These are phyloP conservation scores for Hypoxylon sp. DNA, from an alignment of 2,329 filamentous ascomycete species.

Conservation along the genomic window DNA sequence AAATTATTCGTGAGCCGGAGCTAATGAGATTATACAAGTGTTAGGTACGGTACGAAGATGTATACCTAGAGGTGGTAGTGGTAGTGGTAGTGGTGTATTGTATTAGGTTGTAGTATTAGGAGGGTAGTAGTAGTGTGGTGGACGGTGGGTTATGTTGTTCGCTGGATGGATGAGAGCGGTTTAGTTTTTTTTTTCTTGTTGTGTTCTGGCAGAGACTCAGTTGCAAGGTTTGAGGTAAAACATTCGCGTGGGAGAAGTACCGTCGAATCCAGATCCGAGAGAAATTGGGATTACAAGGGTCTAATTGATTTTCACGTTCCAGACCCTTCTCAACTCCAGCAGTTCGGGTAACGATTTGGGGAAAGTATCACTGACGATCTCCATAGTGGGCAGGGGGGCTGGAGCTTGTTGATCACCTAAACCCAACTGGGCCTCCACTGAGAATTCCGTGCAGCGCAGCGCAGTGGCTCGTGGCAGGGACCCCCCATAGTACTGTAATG, in stretches of 20 bases:
- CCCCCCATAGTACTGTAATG: slow-evolving; percentile 25
- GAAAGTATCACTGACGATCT: slow-evolving; percentile 46
- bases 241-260: slow-evolving; percentile 44
- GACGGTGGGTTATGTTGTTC: background rate
- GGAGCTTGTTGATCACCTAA: slow-evolving; percentile 46
- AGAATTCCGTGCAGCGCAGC: slow-evolving; percentile 34
- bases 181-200: slow-evolving; percentile 10
- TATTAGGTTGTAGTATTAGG: slow-evolving; percentile 19
- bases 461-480: slow-evolving; percentile 22
- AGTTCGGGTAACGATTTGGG: slow-evolving; percentile 44
- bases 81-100: slow-evolving; percentile 4
- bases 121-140: slow-evolving; percentile 14
- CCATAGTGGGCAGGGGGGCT: slow-evolving; percentile 28
- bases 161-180: slow-evolving; percentile 5
- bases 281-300: slow-evolving; percentile 48
- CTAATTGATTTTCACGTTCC: slow-evolving; percentile 44
- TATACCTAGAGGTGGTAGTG: background rate
- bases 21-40: slow-evolving; percentile 24
- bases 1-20: slow-evolving; percentile 36
- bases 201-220: slow-evolving; percentile 6
- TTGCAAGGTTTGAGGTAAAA: slow-evolving; percentile 42
- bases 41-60: background rate
- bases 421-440: slow-evolving; percentile 37
- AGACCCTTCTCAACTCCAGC: slow-evolving; percentile 44
- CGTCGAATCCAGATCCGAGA: slow-evolving; percentile 44